Percentiles rank a stretch among this genome's conserved stretches.
Evolutionary conservation across 2,329 filamentous ascomycete genomes (phyloP).

Genomic region (Xylariales sp.): DNA sequence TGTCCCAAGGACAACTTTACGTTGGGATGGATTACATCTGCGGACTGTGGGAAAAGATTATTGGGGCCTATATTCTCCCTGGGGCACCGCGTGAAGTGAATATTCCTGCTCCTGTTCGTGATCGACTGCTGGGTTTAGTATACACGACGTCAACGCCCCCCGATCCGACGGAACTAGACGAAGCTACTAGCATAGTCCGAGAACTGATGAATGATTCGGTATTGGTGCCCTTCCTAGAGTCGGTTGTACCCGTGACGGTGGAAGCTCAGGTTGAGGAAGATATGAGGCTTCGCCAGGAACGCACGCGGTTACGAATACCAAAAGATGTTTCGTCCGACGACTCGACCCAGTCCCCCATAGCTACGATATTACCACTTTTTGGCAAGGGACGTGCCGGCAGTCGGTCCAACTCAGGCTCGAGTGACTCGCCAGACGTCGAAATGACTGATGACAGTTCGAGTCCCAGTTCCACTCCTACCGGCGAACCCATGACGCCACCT

Average conservation of each 20-base stretch:
- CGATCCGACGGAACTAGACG: conserved; percentile 79
- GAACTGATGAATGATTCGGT: conserved; percentile 99
- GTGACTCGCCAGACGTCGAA: conserved; percentile 61
- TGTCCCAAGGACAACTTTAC: conserved; percentile 56
- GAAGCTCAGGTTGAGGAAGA: conserved; percentile 54
- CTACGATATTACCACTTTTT: conserved; percentile 57
- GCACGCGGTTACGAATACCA: conserved; percentile 54
- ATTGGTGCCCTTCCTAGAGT: conserved; percentile 89
- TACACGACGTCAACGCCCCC: conserved; percentile 71
- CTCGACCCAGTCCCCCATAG: conserved; percentile 57
- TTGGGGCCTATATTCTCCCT: conserved; percentile 89
- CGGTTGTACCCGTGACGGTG: conserved; percentile 56
- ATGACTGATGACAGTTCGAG: conserved; percentile 74
- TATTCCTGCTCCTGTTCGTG: conserved; percentile 84
- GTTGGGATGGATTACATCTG: conserved; percentile 74
- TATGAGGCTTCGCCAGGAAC: conserved; percentile 53
- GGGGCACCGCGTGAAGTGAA: conserved; percentile 91
- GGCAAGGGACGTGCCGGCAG: conserved; percentile 53
- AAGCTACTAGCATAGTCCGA: conserved; percentile 88
- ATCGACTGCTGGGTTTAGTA: conserved; percentile 77
- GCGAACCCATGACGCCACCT: conserved; percentile 78
- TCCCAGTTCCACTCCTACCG: conserved; percentile 64
- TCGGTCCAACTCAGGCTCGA: conserved; percentile 59
- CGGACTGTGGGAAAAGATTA: conserved; percentile 85
- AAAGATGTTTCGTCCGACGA: conserved; percentile 54